Conservation (phyloP, 2,329 filamentous ascomycete species). For the Ophiostoma pallidulum region DNA sequence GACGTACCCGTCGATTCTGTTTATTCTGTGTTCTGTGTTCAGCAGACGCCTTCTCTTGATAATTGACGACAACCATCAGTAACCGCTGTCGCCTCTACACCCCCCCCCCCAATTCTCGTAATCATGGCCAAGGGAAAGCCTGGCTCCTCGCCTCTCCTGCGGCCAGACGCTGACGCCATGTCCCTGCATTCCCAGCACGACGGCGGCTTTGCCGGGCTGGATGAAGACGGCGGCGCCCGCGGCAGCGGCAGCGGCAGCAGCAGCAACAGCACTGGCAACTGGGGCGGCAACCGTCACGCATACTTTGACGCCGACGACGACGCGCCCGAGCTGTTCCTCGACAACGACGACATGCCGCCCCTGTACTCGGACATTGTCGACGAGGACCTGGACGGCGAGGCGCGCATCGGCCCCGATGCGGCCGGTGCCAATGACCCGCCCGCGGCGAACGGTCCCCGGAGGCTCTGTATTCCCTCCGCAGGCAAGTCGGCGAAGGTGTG, state of each 20-base stretch:
- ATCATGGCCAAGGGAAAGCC: conserved; percentile 9
- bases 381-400: conserved; percentile 11
- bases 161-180: conserved; percentile 19
- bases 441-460: too few species aligned
- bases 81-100: not conserved
- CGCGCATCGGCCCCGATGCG: too few species aligned
- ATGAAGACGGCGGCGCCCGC: too few species aligned
- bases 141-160: conserved; percentile 7
- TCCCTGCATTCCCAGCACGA: conserved; percentile 22
- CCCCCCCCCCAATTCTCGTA: not conserved
- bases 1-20: too few species aligned
- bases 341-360: conserved; percentile 36
- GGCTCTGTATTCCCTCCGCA: too few species aligned
- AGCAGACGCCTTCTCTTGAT: too few species aligned
- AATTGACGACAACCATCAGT: too few species aligned
- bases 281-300: not conserved
- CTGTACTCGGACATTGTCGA: conserved; percentile 32
- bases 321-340: conserved; percentile 24
- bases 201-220: not conserved
- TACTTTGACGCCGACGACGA: conserved; percentile 21
- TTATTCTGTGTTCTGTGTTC: too few species aligned
- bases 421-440: too few species aligned
- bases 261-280: not conserved
- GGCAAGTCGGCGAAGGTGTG: not conserved
- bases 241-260: too few species aligned